Conservation (phyloP, 352 stramenopile species). For the Phytophthora quininea region DNA sequence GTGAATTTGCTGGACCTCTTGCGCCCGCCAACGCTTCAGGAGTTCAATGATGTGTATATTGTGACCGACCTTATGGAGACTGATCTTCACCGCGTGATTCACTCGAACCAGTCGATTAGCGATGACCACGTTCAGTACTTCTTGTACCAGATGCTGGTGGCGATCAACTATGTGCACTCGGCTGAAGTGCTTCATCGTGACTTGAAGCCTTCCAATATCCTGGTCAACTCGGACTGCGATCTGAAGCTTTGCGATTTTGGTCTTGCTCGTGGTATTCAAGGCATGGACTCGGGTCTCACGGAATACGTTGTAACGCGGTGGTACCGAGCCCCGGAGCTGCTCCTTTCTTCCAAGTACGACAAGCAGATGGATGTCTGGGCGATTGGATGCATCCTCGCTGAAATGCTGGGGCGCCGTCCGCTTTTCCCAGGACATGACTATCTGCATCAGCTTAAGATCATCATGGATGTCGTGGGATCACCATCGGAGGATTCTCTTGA, state of each 20-base stretch:
- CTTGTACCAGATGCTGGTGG: slow-evolving; percentile 80
- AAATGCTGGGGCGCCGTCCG: slow-evolving; percentile 86
- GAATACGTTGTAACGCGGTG: slow-evolving; percentile 93
- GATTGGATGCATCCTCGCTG: slow-evolving; percentile 87
- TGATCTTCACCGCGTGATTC: slow-evolving; percentile 78
- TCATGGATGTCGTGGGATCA: slow-evolving; percentile 89
- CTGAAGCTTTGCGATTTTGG: slow-evolving; percentile 85
- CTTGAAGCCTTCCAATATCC: slow-evolving; percentile 80
- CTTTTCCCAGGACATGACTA: slow-evolving; percentile 89
- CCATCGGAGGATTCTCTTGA: slow-evolving; percentile 80
- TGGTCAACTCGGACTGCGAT: slow-evolving; percentile 85
- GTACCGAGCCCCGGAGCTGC: slow-evolving; percentile 92
- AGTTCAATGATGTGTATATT: slow-evolving; percentile 92
- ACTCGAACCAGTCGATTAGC: slow-evolving; percentile 83
- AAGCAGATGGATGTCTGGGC: slow-evolving; percentile 90
- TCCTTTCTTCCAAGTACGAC: slow-evolving; percentile 92
- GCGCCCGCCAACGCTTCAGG: slow-evolving; percentile 77
- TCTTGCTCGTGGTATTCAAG: slow-evolving; percentile 73
- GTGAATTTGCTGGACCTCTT: slow-evolving; percentile 84
- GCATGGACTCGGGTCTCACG: slow-evolving; percentile 79
- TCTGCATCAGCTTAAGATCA: slow-evolving; percentile 90
- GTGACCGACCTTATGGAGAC: slow-evolving; percentile 85
- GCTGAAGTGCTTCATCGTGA: slow-evolving; percentile 81
- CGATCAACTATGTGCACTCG: slow-evolving; percentile 82
- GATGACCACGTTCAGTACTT: slow-evolving; percentile 85